These are phyloP conservation scores for Theobroma grandiflorum DNA, from an alignment of 441 rosid genomes.

Conservation along the genomic window DNA sequence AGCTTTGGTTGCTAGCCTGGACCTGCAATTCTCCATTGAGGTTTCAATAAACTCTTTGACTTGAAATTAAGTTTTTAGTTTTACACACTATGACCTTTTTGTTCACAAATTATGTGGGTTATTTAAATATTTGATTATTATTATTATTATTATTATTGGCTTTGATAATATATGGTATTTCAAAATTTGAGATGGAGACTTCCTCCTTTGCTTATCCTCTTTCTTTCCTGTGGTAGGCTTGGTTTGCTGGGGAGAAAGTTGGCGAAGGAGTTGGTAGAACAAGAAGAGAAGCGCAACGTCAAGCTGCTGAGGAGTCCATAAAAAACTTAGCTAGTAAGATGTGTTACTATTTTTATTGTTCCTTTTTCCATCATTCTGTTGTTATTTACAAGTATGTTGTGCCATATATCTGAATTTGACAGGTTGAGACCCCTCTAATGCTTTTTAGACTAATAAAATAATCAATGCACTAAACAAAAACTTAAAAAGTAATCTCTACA, in stretches of 20 bases:
- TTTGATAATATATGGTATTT: not conserved
- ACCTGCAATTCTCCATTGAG: constrained; percentile 87
- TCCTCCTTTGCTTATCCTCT: constrained; percentile 29
- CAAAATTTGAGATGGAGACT: not conserved
- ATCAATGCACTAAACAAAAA: not conserved
- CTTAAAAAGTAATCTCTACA: not conserved
- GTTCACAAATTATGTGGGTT: not conserved
- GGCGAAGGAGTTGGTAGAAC: constrained; percentile 90
- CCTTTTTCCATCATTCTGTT: not conserved
- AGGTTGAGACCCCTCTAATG: not conserved
- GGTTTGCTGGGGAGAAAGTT: constrained; percentile 86
- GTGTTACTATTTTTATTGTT: constrained; percentile 17
- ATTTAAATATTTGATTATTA: not conserved
- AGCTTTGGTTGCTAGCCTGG: constrained; percentile 71
- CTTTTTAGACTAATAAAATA: not conserved
- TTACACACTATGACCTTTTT: not conserved
- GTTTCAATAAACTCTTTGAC: constrained; percentile 46
- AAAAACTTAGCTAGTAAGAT: constrained; percentile 80
- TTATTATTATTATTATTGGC: not conserved
- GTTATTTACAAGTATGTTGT: constrained; percentile 5
- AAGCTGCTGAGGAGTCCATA: constrained; percentile 85
- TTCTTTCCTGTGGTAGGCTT: constrained; percentile 60
- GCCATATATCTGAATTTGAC: not conserved
- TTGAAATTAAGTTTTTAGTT: constrained; percentile 18
- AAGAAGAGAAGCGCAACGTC: constrained; percentile 85